phyloP scores from a whole-genome alignment of 176 grass and related monocot species.

The Aegilops tauschii region DNA sequence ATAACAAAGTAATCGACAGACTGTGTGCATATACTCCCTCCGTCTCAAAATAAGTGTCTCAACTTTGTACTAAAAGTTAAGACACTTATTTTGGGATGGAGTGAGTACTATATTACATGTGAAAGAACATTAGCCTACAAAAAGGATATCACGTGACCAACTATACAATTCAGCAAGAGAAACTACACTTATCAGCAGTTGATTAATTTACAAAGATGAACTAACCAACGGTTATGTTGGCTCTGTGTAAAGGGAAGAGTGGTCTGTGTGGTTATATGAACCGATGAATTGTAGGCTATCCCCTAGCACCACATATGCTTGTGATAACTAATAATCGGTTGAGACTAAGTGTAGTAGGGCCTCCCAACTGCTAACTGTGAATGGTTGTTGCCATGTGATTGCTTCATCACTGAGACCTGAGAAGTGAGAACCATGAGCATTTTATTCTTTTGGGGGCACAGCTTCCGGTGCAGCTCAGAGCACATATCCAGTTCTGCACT shows the following conservation, averaged over 20 bases:
- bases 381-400: neutral
- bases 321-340: neutral
- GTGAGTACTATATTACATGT: neutral
- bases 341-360: neutral
- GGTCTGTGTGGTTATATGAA: slow-evolving; percentile 6
- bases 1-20: neutral
- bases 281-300: slow-evolving; percentile 13
- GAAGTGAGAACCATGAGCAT: neutral
- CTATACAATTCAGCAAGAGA: neutral
- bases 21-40: neutral
- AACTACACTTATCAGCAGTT: slow-evolving; percentile 12
- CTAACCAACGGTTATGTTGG: slow-evolving; percentile 17
- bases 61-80: no score
- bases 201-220: slow-evolving; percentile 7
- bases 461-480: neutral
- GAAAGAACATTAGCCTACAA: slow-evolving; percentile 11
- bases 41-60: no score
- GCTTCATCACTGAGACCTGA: slow-evolving; percentile 3
- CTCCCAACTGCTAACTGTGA: neutral
- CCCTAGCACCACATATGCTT: neutral
- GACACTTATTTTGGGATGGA: no score
- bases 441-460: slow-evolving; percentile 7
- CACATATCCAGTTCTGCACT: slow-evolving; percentile 16
- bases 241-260: slow-evolving; percentile 10
- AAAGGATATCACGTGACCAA: slow-evolving; percentile 1